Conservation (phyloP, 306 rosid species). For the Quercus ilex region DNA sequence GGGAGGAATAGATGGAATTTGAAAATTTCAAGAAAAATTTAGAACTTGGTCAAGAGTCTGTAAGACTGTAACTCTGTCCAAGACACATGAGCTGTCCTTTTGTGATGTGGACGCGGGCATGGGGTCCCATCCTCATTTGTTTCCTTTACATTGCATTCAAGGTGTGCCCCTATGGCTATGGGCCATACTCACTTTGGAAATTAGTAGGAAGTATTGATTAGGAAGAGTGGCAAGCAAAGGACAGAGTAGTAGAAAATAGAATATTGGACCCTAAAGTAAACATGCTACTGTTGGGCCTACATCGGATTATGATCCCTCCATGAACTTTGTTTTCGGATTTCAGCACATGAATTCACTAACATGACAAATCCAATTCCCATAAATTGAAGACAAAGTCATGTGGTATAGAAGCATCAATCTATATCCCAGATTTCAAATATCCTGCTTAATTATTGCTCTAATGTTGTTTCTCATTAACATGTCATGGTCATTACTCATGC, state of each 20-base stretch:
- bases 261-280: neutral
- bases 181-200: slow-evolving; percentile 21
- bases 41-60: slow-evolving; percentile 35
- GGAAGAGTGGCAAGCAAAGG: neutral
- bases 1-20: slow-evolving; percentile 25
- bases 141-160: slow-evolving; percentile 48
- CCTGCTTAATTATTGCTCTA: slow-evolving; percentile 27
- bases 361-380: slow-evolving; percentile 30
- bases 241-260: neutral
- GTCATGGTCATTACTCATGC: neutral
- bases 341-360: slow-evolving; percentile 38
- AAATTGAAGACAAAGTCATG: slow-evolving; percentile 54
- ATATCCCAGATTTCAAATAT: slow-evolving; percentile 17
- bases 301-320: slow-evolving; percentile 18
- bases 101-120: slow-evolving; percentile 35
- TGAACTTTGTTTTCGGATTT: slow-evolving; percentile 16
- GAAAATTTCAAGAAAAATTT: slow-evolving; percentile 37
- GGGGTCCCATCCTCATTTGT: slow-evolving; percentile 51
- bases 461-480: slow-evolving; percentile 24
- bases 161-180: slow-evolving; percentile 1
- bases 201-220: neutral
- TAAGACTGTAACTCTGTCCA: slow-evolving; percentile 14
- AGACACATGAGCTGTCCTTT: slow-evolving; percentile 49
- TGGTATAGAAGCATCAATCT: slow-evolving; percentile 31
- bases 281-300: slow-evolving; percentile 33